Conservation (phyloP, 164 flowering plant species). For the Kingdonia uniflora region DNA sequence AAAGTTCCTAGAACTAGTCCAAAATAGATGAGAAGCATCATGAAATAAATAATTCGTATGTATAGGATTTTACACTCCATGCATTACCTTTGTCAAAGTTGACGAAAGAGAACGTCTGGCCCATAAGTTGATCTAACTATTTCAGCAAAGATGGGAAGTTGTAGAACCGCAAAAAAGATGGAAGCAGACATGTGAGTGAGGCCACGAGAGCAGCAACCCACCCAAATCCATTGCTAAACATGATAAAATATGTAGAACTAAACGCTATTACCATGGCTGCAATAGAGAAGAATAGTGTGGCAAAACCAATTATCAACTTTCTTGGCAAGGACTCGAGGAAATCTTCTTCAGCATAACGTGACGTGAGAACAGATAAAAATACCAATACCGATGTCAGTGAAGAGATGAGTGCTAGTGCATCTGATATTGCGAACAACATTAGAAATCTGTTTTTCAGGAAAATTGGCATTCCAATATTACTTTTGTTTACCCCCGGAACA, state of each 20-base stretch:
- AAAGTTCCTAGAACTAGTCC: no score
- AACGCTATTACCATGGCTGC: slow-evolving; percentile 1
- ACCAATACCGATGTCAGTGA: background rate
- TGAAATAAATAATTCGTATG: no score
- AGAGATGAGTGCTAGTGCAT: slow-evolving; percentile 5
- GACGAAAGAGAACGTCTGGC: background rate
- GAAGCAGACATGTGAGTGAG: background rate
- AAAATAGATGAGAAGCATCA: no score
- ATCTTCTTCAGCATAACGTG: slow-evolving; percentile 6
- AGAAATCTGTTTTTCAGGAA: background rate
- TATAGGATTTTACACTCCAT: background rate
- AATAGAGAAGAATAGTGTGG: slow-evolving; percentile 5
- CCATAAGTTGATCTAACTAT: slow-evolving; percentile 3
- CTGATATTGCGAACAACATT: background rate
- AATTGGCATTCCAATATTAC: background rate
- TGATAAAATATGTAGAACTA: background rate
- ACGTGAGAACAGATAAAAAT: slow-evolving; percentile 1
- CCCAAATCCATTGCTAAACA: background rate
- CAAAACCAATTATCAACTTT: slow-evolving; percentile 1
- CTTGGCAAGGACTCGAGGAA: slow-evolving; percentile 1
- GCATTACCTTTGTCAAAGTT: background rate
- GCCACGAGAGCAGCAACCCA: background rate
- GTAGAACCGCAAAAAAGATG: background rate
- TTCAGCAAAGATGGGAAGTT: slow-evolving; percentile 4
- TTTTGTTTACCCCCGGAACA: slow-evolving; percentile 1